Percentiles rank a stretch among this genome's conserved stretches.
phyloP scores from a whole-genome alignment of 2,329 filamentous ascomycete species.

The Talaromyces sp. region DNA sequence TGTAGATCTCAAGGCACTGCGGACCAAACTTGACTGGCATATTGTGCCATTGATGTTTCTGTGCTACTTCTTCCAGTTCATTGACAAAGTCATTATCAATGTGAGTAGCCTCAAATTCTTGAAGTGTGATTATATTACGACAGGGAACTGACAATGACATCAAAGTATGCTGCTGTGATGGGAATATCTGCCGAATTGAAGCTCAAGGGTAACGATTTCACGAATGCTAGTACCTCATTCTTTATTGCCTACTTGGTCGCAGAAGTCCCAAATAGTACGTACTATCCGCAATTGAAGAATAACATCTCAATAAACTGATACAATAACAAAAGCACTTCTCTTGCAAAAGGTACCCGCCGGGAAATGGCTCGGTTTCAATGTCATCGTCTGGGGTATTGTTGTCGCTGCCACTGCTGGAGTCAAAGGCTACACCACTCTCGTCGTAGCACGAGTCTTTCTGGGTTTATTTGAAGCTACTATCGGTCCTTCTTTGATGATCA shows the following conservation, averaged over 20 bases:
- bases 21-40: conserved; percentile 54
- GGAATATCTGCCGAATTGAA: conserved; percentile 53
- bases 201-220: conserved; percentile 57
- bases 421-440: conserved; percentile 49
- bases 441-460: conserved; percentile 54
- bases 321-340: conserved; percentile 44
- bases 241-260: conserved; percentile 58
- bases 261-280: conserved; percentile 55
- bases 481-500: conserved; percentile 56
- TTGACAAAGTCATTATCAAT: conserved; percentile 61
- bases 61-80: conserved; percentile 59
- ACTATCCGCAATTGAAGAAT: not conserved
- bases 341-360: conserved; percentile 57
- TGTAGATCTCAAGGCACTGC: conserved; percentile 44
- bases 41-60: conserved; percentile 59
- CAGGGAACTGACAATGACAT: conserved; percentile 21
- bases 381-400: conserved; percentile 48
- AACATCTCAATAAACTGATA: not conserved
- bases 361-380: conserved; percentile 57
- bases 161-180: conserved; percentile 63
- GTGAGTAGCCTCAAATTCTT: conserved; percentile 29
- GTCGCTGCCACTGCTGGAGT: conserved; percentile 46
- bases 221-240: conserved; percentile 57
- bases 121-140: not conserved
- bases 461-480: conserved; percentile 59